phyloP scores from a whole-genome alignment of 1,139 yeast genomes.

The Blastobotrys capitulatus region DNA sequence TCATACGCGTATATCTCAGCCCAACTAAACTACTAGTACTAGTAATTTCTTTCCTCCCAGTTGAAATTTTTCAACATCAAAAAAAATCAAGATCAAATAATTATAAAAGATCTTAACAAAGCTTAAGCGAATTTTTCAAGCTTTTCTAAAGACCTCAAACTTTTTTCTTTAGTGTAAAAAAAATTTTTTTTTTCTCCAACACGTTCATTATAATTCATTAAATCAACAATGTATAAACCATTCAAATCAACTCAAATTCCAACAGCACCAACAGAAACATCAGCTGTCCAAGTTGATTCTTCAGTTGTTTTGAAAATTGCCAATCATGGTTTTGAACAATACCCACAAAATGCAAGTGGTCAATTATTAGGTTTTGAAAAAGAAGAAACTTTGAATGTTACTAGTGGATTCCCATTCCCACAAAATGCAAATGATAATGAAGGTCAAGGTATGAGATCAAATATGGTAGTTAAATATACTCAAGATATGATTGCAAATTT shows the following conservation, averaged over 20 bases:
- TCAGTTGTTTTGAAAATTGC: constrained; percentile 61
- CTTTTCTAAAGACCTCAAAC: background rate
- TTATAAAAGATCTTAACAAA: too few species aligned
- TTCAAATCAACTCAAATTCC: constrained; percentile 12
- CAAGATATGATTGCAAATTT: constrained; percentile 61
- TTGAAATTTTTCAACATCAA: background rate
- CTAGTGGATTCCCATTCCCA: constrained; percentile 65
- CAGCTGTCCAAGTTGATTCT: constrained; percentile 32
- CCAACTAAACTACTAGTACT: too few species aligned
- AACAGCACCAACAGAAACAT: constrained; percentile 21
- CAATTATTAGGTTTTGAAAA: constrained; percentile 73
- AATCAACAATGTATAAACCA: background rate
- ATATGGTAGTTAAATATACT: constrained; percentile 64
- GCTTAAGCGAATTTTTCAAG: too few species aligned
- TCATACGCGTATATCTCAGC: background rate
- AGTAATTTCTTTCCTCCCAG: background rate
- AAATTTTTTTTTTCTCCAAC: background rate
- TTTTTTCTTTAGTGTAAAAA: too few species aligned
- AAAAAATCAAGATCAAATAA: too few species aligned
- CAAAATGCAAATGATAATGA: constrained; percentile 38
- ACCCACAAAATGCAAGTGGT: constrained; percentile 67
- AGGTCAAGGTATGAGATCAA: constrained; percentile 38
- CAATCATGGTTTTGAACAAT: constrained; percentile 66
- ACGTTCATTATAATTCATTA: too few species aligned
- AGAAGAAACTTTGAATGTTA: constrained; percentile 45